Evolutionary conservation across 768 basidiomycete species (phyloP), one percentile per base, ranked within the genome.

Genomic region (Mycena metata): DNA sequence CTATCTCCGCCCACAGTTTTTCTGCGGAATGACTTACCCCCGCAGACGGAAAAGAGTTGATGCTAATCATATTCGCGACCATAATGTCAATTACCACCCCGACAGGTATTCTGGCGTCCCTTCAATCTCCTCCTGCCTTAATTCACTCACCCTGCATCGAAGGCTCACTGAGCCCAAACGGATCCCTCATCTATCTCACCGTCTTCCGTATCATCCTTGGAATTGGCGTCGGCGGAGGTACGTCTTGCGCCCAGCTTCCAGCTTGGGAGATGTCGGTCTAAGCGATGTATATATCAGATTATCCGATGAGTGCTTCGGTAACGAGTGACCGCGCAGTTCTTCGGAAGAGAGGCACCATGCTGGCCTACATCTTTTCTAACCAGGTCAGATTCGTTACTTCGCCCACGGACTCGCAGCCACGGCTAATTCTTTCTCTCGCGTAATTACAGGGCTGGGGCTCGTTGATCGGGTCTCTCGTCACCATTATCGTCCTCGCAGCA

Each of bases 401-500:
- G 46, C 24, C 6, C 36, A 36, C 7, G 12, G 36, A 36, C 36
- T 12, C 36, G 6, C n/a, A 36, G 36, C 36, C 7, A 36, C 36
- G 36, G 76, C n/a, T n/a, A n/a, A n/a, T n/a, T n/a, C n/a, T n/a
- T n/a, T n/a, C n/a, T n/a, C n/a, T n/a, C n/a, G n/a, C n/a, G n/a
- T n/a, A n/a, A n/a, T n/a, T n/a, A n/a, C 90, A 93, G 77, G 93
- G 92, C 16, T 93, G 91, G 91, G 92, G 93, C 33, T 88, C 84
- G 51, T 83, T 94, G 56, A 73, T 87, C 50, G 92, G 91, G 15
- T 84, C 84, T 50, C 75, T 94, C 61, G 83, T 83, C 21, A 88
- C 88, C 9, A 85, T 93, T 73, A 81, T 93, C 71, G 86, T 91
- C 23, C 81, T 94, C 23, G 80, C 84, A 1, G 84, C 83, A 45